These are phyloP conservation scores for Agaricus subrufescens DNA, from an alignment of 768 basidiomycete species.

Conservation along the genomic window DNA sequence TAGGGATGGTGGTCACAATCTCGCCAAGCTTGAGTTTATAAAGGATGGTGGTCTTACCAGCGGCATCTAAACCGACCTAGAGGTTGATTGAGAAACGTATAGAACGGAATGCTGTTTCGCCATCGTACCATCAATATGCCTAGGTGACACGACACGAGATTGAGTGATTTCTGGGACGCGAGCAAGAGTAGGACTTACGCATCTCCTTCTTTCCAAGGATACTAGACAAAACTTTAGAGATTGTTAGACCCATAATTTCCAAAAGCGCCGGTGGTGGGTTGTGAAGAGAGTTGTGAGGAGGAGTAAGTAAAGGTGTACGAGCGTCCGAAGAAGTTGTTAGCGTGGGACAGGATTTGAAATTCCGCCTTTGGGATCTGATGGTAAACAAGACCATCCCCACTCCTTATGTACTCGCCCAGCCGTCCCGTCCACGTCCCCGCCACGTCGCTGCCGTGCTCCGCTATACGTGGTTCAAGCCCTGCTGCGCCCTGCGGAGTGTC, in stretches of 20 bases:
- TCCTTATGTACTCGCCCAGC: constrained; percentile 1
- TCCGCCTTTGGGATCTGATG: constrained; percentile 28
- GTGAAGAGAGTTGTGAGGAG: constrained; percentile 26
- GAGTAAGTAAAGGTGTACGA: constrained; percentile 20
- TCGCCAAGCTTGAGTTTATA: constrained; percentile 99
- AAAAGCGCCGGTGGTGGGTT: constrained; percentile 26
- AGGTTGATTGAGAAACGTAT: constrained; percentile 12
- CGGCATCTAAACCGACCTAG: constrained; percentile 98
- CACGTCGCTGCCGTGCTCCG: not conserved
- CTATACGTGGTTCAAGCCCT: not conserved
- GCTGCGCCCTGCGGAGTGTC: no score
- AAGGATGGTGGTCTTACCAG: constrained; percentile 97
- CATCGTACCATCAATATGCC: constrained; percentile 90
- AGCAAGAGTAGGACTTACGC: constrained; percentile 61
- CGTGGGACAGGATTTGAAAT: constrained; percentile 43
- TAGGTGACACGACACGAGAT: constrained; percentile 32
- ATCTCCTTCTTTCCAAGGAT: constrained; percentile 99
- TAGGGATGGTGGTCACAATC: constrained; percentile 99
- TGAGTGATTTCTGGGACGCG: constrained; percentile 23
- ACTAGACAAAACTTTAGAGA: constrained; percentile 71
- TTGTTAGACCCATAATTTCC: constrained; percentile 69
- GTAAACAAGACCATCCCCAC: constrained; percentile 22
- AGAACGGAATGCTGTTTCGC: constrained; percentile 15
- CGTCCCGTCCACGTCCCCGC: constrained; percentile 8
- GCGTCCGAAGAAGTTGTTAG: constrained; percentile 24